Percentiles rank a stretch among this genome's conserved stretches.
Conservation (phyloP, 192 early-diverging fungal species). For the Coemansia sp. region DNA sequence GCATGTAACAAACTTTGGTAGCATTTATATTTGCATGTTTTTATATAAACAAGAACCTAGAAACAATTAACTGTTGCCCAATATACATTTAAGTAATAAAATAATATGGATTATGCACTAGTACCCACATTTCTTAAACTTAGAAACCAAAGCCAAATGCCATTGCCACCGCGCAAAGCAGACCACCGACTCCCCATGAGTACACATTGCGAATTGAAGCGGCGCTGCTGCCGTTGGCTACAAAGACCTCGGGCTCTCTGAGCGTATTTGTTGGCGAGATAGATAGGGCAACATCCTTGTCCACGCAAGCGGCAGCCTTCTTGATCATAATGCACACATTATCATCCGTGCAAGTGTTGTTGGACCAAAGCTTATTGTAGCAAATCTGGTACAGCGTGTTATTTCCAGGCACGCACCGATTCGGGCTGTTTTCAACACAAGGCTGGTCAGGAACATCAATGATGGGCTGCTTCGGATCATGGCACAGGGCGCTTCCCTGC, state of each 20-base stretch:
- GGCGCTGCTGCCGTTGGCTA: background rate
- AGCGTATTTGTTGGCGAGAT: slow-evolving; percentile 5
- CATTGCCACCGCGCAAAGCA: slow-evolving; percentile 14
- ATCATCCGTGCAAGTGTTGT: slow-evolving; percentile 31
- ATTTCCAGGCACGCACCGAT: slow-evolving; percentile 25
- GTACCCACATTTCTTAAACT: background rate
- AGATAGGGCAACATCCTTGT: slow-evolving; percentile 19
- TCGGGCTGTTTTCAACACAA: slow-evolving; percentile 23
- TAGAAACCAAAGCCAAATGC: slow-evolving; percentile 29
- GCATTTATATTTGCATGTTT: background rate
- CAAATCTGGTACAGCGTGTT: slow-evolving; percentile 39
- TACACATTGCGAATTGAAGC: slow-evolving; percentile 7
- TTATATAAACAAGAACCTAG: background rate
- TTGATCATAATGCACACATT: slow-evolving; percentile 37
- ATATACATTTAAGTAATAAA: background rate
- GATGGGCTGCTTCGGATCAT: slow-evolving; percentile 35
- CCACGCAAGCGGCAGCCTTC: slow-evolving; percentile 29
- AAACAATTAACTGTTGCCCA: background rate
- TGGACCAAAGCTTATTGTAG: slow-evolving; percentile 37
- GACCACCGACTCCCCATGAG: slow-evolving; percentile 18
- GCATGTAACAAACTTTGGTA: too few relatives aligned
- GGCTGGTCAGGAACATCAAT: slow-evolving; percentile 43
- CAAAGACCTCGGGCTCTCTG: slow-evolving; percentile 5
- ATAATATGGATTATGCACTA: background rate
- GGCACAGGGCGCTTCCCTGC: slow-evolving; percentile 32